A percentile compares a stretch with the other conserved stretches of the same genome.
These are phyloP conservation scores for Camelina hispida DNA, from an alignment of 345 rosid species.

Conservation along the genomic window DNA sequence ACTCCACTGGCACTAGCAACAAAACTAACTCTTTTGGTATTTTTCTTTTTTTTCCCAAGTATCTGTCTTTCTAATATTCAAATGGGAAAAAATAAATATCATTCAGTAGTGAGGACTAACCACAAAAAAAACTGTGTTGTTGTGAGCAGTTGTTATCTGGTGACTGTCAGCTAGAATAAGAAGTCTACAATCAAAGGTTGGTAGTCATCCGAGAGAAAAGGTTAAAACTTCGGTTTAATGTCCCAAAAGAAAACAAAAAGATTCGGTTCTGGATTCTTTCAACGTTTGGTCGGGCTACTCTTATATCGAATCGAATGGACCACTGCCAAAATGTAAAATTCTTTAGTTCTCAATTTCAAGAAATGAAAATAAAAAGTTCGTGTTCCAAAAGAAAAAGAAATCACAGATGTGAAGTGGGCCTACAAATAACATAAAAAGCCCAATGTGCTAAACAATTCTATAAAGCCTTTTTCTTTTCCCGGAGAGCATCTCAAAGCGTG, in stretches of 20 bases:
- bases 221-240: slow-evolving; percentile 9
- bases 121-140: not conserved
- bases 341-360: not conserved
- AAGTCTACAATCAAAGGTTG: not conserved
- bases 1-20: not conserved
- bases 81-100: not conserved
- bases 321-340: not conserved
- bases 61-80: not conserved
- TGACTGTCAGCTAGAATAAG: not conserved
- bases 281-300: not conserved
- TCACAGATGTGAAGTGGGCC: slow-evolving; percentile 6
- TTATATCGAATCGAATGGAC: not conserved
- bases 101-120: not conserved
- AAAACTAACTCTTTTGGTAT: not conserved
- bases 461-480: not conserved
- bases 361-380: not conserved
- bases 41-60: not conserved
- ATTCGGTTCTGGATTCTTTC: slow-evolving; percentile 2
- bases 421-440: not conserved
- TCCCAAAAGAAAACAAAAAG: not conserved
- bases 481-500: not conserved
- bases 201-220: not conserved
- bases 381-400: not conserved
- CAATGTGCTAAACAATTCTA: not conserved
- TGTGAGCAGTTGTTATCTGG: not conserved